These are phyloP conservation scores for Yamadazyma friedrichii DNA, from an alignment of 1,139 yeast genomes.

Conservation along the genomic window DNA sequence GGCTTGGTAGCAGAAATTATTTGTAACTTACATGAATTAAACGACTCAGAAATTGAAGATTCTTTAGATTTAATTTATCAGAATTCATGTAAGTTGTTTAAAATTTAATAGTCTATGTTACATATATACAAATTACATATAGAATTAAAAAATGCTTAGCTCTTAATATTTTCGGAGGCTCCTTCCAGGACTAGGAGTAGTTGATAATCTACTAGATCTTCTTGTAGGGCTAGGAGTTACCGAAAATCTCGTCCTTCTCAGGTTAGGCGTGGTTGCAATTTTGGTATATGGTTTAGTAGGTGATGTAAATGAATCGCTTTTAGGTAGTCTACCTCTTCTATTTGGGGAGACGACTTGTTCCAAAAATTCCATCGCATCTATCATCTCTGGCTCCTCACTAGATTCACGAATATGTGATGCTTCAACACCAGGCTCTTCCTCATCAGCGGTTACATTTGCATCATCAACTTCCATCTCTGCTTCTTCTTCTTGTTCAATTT, in stretches of 20 bases:
- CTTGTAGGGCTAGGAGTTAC: constrained; percentile 6
- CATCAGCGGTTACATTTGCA: constrained; percentile 13
- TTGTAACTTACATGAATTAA: constrained; percentile 47
- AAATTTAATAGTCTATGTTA: constrained; percentile 17
- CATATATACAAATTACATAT: constrained; percentile 9
- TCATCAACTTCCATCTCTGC: constrained; percentile 16
- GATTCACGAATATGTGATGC: background rate
- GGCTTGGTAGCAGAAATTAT: constrained; percentile 80
- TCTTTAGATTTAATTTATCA: constrained; percentile 63
- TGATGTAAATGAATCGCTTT: background rate
- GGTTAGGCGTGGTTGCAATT: background rate
- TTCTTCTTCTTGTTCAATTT: constrained; percentile 12
- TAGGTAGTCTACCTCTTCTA: background rate
- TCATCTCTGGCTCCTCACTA: constrained; percentile 11
- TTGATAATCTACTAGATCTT: constrained; percentile 6
- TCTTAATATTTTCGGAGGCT: constrained; percentile 2
- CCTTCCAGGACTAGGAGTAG: too few species aligned
- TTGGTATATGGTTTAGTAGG: too few species aligned
- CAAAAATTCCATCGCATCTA: constrained; percentile 15
- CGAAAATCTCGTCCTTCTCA: background rate
- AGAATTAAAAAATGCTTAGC: constrained; percentile 2
- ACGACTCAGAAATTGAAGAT: constrained; percentile 44
- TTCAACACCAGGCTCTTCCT: background rate
- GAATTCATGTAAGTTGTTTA: constrained; percentile 62
- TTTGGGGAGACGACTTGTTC: background rate